A percentile compares a stretch with the other conserved stretches of the same genome.
Evolutionary conservation across 140 eudicot species (phyloP).

Genomic region (Stevia rebaudiana): DNA sequence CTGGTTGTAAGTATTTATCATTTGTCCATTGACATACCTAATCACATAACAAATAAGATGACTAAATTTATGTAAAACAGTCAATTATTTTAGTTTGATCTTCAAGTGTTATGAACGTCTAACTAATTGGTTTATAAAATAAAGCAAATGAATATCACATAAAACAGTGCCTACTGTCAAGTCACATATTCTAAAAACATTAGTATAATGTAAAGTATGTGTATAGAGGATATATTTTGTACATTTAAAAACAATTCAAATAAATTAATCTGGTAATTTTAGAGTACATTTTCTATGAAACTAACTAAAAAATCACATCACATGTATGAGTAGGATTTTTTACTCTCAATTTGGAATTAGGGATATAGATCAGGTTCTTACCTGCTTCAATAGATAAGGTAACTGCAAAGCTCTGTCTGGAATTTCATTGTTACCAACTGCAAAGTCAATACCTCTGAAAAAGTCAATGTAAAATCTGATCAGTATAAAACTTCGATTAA

Average conservation of each 20-base stretch:
- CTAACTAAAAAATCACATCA: background rate
- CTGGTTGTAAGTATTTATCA: slow-evolving; percentile 42
- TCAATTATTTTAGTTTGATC: background rate
- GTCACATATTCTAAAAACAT: background rate
- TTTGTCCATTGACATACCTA: slow-evolving; percentile 54
- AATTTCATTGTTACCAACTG: slow-evolving; percentile 42
- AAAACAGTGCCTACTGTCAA: background rate
- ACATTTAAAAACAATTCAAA: background rate
- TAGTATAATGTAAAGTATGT: background rate
- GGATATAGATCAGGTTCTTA: slow-evolving; percentile 5
- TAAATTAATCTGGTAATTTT: background rate
- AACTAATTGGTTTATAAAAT: background rate
- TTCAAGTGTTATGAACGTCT: background rate
- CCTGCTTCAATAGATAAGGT: slow-evolving; percentile 51
- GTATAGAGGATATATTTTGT: background rate
- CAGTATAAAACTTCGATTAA: slow-evolving; percentile 5
- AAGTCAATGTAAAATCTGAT: slow-evolving; percentile 12
- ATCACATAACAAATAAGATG: slow-evolving; percentile 14
- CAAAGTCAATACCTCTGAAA: slow-evolving; percentile 57
- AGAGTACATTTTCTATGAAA: background rate
- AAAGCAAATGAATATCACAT: background rate
- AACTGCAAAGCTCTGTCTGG: slow-evolving; percentile 38
- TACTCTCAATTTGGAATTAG: background rate
- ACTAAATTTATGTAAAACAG: background rate
- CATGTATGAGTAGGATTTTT: background rate